Evolutionary conservation across 441 rosid genomes (phyloP).

Genomic region (Melastoma candidum): DNA sequence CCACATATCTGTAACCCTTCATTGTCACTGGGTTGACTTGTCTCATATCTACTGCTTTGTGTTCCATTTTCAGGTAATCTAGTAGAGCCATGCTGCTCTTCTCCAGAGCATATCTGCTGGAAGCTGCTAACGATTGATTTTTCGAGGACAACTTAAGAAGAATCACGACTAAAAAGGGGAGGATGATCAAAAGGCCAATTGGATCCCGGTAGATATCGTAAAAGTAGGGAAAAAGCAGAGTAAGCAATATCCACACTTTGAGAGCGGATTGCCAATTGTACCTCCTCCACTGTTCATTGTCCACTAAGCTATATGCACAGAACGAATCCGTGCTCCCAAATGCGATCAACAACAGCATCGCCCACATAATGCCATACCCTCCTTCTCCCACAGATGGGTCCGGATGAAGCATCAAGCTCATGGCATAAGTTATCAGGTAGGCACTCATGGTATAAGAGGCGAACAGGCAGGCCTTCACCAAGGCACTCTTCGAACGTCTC

Average conservation of each 20-base stretch:
- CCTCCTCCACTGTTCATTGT: too few species aligned
- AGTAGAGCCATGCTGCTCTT: background rate
- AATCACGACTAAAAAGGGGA: background rate
- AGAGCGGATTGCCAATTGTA: background rate
- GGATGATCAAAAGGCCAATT: background rate
- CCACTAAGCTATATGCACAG: too few species aligned
- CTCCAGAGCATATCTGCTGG: background rate
- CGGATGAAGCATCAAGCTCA: background rate
- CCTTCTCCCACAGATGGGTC: background rate
- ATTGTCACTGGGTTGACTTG: background rate
- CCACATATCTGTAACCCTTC: background rate
- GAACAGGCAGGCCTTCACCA: background rate
- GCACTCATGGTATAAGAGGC: background rate
- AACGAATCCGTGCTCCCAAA: conserved; percentile 1
- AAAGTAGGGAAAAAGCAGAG: background rate
- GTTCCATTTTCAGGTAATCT: background rate
- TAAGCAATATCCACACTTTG: background rate
- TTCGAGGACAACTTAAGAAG: background rate
- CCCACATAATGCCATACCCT: background rate
- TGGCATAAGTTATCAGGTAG: background rate
- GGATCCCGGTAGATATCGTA: background rate
- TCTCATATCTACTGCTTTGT: background rate
- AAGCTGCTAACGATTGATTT: background rate
- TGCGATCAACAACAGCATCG: background rate
- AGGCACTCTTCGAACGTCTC: background rate